Percentiles rank a stretch among this genome's conserved stretches.
These are phyloP conservation scores for Evansstolkia leycettana DNA, from an alignment of 495 filamentous ascomycete species.

Conservation along the genomic window DNA sequence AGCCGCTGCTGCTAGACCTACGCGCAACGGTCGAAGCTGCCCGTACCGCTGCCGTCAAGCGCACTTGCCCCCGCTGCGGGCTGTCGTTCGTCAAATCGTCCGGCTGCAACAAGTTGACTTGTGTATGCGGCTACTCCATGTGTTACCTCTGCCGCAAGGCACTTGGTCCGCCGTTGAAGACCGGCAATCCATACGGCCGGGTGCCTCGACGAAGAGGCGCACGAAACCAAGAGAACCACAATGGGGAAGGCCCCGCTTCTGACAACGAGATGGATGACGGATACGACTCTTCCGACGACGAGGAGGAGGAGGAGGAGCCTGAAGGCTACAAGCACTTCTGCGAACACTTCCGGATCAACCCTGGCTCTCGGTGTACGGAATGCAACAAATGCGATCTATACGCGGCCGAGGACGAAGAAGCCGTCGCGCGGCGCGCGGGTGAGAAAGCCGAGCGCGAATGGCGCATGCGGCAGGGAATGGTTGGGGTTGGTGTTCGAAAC, in stretches of 20 bases:
- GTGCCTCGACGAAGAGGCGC: conserved; percentile 1
- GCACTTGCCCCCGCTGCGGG: conserved; percentile 83
- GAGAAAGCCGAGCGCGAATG: conserved; percentile 74
- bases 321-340: conserved; percentile 88
- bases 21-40: conserved; percentile 82
- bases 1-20: conserved; percentile 52
- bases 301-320: conserved; percentile 32
- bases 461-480: conserved; percentile 50
- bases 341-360: conserved; percentile 72
- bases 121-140: conserved; percentile 95
- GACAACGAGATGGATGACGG: conserved; percentile 7
- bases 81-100: conserved; percentile 83
- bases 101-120: conserved; percentile 96
- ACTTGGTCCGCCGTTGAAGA: conserved; percentile 18
- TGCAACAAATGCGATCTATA: conserved; percentile 89
- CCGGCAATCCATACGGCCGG: conserved; percentile 2
- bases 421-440: conserved; percentile 59
- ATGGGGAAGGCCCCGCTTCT: conserved; percentile 3
- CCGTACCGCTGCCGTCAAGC: conserved; percentile 86
- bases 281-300: conserved; percentile 13
- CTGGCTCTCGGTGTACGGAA: conserved; percentile 57
- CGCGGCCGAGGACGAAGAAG: conserved; percentile 72
- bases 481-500: conserved; percentile 10
- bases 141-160: conserved; percentile 75
- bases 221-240: conserved; percentile 8